Conservation (phyloP, 1,139 yeast species). For the Diutina sp. region DNA sequence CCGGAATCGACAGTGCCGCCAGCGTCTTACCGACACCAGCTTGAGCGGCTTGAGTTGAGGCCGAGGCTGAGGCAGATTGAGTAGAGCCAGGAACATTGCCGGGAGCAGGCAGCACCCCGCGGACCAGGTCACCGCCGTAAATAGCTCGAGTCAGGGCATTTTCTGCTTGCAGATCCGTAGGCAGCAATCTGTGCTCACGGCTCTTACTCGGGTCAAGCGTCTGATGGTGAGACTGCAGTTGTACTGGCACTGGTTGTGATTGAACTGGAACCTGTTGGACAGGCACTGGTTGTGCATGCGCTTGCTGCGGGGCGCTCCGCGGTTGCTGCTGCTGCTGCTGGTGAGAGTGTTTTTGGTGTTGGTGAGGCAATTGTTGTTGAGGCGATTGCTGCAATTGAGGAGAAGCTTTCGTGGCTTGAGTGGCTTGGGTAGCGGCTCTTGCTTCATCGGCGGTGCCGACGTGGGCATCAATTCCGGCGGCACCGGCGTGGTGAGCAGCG, state of each 20-base stretch:
- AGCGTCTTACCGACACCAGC: neutral
- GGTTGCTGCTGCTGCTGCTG: neutral
- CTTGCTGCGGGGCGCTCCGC: neutral
- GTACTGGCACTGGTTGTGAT: neutral
- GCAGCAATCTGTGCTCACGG: neutral
- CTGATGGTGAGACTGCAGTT: neutral
- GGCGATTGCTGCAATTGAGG: neutral
- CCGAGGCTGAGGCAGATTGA: neutral
- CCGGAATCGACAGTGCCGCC: neutral
- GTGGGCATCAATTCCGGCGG: neutral
- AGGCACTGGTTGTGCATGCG: neutral
- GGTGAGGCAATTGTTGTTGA: neutral
- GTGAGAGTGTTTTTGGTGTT: neutral
- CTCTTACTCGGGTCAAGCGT: neutral
- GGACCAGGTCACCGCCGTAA: neutral
- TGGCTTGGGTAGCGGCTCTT: too few species aligned
- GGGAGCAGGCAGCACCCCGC: neutral
- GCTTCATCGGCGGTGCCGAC: neutral
- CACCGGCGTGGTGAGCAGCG: neutral
- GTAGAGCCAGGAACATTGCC: neutral
- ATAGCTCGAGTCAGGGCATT: conserved; percentile 1
- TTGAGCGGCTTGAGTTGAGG: neutral
- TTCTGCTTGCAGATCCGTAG: neutral
- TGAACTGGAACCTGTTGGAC: neutral
- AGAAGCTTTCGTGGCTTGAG: too few species aligned